Evolutionary conservation across 2,329 filamentous ascomycete species (phyloP), one percentile per base, ranked within the genome.

Genomic region (Microsporum audouinii): DNA sequence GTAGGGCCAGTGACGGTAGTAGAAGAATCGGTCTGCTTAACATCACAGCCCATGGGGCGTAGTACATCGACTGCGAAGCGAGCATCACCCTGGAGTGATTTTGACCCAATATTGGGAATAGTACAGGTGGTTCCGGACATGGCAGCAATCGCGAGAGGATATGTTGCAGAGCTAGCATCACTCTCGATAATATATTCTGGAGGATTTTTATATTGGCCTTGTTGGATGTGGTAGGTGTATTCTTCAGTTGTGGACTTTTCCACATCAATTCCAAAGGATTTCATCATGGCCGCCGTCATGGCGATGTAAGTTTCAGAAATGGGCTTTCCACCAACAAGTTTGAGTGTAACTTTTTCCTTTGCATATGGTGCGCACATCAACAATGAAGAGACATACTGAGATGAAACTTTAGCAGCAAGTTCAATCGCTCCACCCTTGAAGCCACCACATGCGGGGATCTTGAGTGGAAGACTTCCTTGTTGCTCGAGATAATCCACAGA

Each of bases 261-360:
- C 10, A 96, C 94, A 43, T 85, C 73, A 45, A 99, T 84, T 57
- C 94, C 94, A 70, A 99, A 99, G 1, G 88, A 82, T 60, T 83
- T 82, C 94, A 99, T 99, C 92, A 99, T 99, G 14, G 91, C 83
- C 59, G 95, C 91, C 1, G 94, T 99, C 92, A 99, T 97, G 72
- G 99, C 91, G 69, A 99, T 97, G 73, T 99, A 99, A 1, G 87
- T 85, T 72, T 97, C 91, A 1, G 92, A 97, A 66, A 99, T 96
- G 49, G 94, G 92, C 73, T 96, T 97, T 60, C 91, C 94, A n/a
- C 94, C 94, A 10, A 97, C 87, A 43, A 99, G 81, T 45, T 86
- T 87, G 66, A 99, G 78, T 0, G 90, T 96, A 41, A 99, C 91
- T 0, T 92, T 89, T 64, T 91, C 86, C 76, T 96, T 96, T 53